phyloP scores from a whole-genome alignment of 1,139 yeast species.

The Blastobotrys capitulatus region DNA sequence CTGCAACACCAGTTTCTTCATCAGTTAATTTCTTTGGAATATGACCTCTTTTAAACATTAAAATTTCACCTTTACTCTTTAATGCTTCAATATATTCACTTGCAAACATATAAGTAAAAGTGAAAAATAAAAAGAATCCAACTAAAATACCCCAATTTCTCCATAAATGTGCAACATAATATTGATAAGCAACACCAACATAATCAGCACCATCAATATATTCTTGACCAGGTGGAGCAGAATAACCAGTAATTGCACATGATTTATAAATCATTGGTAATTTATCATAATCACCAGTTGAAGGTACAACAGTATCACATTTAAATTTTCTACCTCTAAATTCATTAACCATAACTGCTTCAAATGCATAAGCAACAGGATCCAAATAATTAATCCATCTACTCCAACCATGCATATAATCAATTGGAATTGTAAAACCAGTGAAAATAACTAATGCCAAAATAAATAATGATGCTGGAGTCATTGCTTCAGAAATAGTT shows the following conservation, averaged over 20 bases:
- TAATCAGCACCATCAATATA: slow-evolving; percentile 57
- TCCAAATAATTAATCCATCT: slow-evolving; percentile 72
- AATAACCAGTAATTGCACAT: slow-evolving; percentile 55
- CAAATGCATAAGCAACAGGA: slow-evolving; percentile 66
- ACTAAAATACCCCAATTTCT: slow-evolving; percentile 71
- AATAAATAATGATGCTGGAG: slow-evolving; percentile 61
- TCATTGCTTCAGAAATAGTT: slow-evolving; percentile 63
- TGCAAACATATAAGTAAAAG: slow-evolving; percentile 49
- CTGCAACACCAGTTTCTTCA: slow-evolving; percentile 15
- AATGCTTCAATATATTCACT: slow-evolving; percentile 68
- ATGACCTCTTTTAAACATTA: slow-evolving; percentile 54
- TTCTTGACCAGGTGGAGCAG: slow-evolving; percentile 38
- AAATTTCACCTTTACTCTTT: slow-evolving; percentile 77
- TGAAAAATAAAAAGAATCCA: slow-evolving; percentile 52
- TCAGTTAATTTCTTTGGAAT: slow-evolving; percentile 27
- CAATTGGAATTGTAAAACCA: slow-evolving; percentile 67
- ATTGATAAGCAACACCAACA: slow-evolving; percentile 42
- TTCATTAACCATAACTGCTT: slow-evolving; percentile 61
- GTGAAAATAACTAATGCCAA: slow-evolving; percentile 61
- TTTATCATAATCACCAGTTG: slow-evolving; percentile 42
- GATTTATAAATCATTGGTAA: slow-evolving; percentile 40
- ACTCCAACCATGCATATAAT: slow-evolving; percentile 70
- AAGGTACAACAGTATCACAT: slow-evolving; percentile 47
- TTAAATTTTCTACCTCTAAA: slow-evolving; percentile 42
- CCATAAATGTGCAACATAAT: slow-evolving; percentile 63